Base-by-base conservation (phyloP, 169 alveolate species). In the Cryptosporidium ubiquitum region DNA sequence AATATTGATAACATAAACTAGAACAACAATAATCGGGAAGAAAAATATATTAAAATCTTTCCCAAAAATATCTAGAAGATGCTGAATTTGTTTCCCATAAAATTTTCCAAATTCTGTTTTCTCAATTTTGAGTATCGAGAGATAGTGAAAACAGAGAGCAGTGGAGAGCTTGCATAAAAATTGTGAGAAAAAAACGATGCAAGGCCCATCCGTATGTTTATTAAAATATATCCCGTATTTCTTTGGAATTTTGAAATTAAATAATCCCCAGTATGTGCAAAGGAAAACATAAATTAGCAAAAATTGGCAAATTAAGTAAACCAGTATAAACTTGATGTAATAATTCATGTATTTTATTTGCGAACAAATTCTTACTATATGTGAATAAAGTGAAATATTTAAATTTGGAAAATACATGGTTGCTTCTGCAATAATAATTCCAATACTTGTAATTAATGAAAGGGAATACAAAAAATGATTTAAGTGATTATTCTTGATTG, bases 201-300 rank as follows among this genome's bases (percentile, higher is more conserved):
- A 75, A 1, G 89, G 18, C 26, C 74, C 61, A 79, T 58, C 75
- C 29, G 74, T 79, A 5, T 71, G 85, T 12, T 61, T 58, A 35
- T 79, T 42, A 29, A 60, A 79, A 79, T 79, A 79, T 18, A 79
- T 79, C 47, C 89, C 74, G 23, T 79, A 79, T 47, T 79, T 79
- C 29, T 79, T 79, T 79, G 74, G 74, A 40, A 79, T 26, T 57
- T 79, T 79, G 20, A 58, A 58, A 61, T 29, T 37, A 58, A 58
- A 61, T 23, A 79, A 35, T 7, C 73, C 64, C 44, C 74, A 79
- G 37, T 31, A 79, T 23, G 74, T 58, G 39, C 79, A 79, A 7
- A 79, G n/a, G 37, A 58, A 75, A 61, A 79, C 47, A 23, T 58
- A 79, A 40, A 61, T 61, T 6, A 61, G 31, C 31, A 79, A 37